Evolutionary conservation across 2,329 filamentous ascomycete genomes (phyloP).

Genomic region (Aspergillus pseudonomiae): DNA sequence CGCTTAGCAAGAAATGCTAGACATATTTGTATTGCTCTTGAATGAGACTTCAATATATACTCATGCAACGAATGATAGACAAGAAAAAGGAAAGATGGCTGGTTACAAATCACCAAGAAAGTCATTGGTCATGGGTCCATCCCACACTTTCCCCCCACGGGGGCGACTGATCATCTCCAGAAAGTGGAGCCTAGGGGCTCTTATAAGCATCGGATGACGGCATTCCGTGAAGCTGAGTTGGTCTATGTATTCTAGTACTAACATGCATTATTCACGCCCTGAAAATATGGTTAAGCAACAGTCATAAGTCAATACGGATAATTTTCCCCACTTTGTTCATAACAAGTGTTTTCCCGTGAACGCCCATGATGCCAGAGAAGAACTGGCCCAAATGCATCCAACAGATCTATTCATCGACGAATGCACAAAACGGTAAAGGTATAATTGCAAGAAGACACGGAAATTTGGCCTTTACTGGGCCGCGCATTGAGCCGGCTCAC

Average conservation of each 20-base stretch:
- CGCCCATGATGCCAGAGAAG: conserved; percentile 34
- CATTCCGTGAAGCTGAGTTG: neutral
- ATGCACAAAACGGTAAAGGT: conserved; percentile 14
- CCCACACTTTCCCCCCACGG: conserved; percentile 10
- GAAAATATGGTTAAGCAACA: neutral
- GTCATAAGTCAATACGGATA: conserved; percentile 3
- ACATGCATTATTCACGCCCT: neutral
- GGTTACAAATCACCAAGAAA: neutral
- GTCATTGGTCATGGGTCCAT: neutral
- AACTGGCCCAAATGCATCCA: conserved; percentile 19
- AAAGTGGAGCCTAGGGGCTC: neutral
- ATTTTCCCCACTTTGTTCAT: conserved; percentile 7
- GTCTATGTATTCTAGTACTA: conserved; percentile 5
- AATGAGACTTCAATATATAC: neutral
- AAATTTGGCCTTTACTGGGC: conserved; percentile 44
- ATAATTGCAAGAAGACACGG: conserved; percentile 11
- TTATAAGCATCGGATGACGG: neutral
- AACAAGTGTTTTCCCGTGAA: conserved; percentile 20
- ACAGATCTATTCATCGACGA: conserved; percentile 23
- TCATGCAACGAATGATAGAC: neutral
- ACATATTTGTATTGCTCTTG: neutral
- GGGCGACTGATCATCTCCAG: conserved; percentile 1
- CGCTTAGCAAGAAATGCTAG: no score
- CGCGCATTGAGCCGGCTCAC: conserved; percentile 51
- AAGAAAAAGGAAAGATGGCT: neutral